A percentile compares a stretch with the other conserved stretches of the same genome.
phyloP scores from a whole-genome alignment of 2,329 filamentous ascomycete genomes.

The Fusarium sp. region DNA sequence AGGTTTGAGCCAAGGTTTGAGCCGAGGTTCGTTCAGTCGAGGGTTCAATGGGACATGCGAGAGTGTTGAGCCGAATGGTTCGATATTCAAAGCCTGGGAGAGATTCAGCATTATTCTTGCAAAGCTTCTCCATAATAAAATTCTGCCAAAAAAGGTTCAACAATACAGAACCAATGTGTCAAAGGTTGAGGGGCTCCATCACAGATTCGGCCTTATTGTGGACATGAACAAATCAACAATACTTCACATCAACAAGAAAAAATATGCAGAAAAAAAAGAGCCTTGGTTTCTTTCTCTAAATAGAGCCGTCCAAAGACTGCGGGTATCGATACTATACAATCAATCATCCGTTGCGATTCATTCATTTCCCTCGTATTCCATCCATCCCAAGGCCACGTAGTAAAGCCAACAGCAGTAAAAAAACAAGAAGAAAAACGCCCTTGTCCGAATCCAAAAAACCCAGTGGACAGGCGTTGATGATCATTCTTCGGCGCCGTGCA shows the following conservation, averaged over 20 bases:
- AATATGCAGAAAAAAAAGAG: neutral
- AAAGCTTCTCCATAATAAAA: neutral
- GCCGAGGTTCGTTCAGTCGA: too few species aligned
- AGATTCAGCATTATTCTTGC: neutral
- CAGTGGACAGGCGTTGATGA: neutral
- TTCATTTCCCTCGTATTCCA: neutral
- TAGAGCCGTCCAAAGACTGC: conserved; percentile 25
- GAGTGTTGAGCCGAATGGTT: neutral
- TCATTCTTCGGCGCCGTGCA: conserved; percentile 26
- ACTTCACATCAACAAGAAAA: neutral
- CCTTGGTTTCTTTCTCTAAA: conserved; percentile 22
- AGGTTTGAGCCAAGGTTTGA: neutral
- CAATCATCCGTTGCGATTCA: conserved; percentile 11
- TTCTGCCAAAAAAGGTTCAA: neutral
- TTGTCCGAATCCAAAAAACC: neutral
- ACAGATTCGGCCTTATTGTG: neutral
- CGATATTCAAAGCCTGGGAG: neutral
- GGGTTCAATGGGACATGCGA: neutral
- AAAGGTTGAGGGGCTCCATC: neutral
- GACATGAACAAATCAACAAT: neutral
- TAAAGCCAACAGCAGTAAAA: neutral
- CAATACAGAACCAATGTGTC: neutral
- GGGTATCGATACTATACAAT: conserved; percentile 40
- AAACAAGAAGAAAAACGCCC: neutral
- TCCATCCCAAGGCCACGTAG: neutral